phyloP scores from a whole-genome alignment of 768 basidiomycete genomes.

The Saitozyma podzolica region DNA sequence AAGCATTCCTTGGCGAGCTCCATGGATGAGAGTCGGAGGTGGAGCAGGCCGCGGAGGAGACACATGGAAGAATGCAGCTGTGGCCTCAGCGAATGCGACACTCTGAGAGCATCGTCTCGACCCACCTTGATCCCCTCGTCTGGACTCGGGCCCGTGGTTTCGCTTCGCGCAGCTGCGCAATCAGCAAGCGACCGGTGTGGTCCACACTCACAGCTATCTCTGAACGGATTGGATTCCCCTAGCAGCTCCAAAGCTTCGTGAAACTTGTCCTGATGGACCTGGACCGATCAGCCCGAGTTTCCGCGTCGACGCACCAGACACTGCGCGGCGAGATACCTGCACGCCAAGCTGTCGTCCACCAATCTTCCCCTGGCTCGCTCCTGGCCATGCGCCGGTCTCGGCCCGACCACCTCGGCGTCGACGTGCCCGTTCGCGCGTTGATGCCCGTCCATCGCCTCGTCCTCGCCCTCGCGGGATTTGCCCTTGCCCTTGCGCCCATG shows the following conservation, averaged over 20 bases:
- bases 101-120: no score
- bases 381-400: no score
- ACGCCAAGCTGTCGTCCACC: slow-evolving; percentile 92
- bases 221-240: slow-evolving; percentile 87
- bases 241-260: slow-evolving; percentile 86
- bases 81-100: slow-evolving; percentile 6
- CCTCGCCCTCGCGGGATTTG: slow-evolving; percentile 11
- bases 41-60: slow-evolving; percentile 84
- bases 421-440: not conserved
- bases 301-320: slow-evolving; percentile 65
- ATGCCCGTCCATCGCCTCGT: not conserved
- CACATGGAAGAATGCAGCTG: slow-evolving; percentile 98
- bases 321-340: slow-evolving; percentile 93
- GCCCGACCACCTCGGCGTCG: not conserved
- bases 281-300: slow-evolving; percentile 9
- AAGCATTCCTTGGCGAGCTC: slow-evolving; percentile 92
- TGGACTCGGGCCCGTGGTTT: slow-evolving; percentile 57
- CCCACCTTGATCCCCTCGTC: slow-evolving; percentile 93
- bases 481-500: slow-evolving; percentile 35
- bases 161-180: not conserved
- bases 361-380: slow-evolving; percentile 62
- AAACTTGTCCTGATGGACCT: slow-evolving; percentile 89
- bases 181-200: not conserved
- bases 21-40: slow-evolving; percentile 88
- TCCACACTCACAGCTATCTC: slow-evolving; percentile 61